Percentiles rank a stretch among this genome's conserved stretches.
These are phyloP conservation scores for Stephania cephalantha DNA, from an alignment of 164 flowering plant species.

Conservation along the genomic window DNA sequence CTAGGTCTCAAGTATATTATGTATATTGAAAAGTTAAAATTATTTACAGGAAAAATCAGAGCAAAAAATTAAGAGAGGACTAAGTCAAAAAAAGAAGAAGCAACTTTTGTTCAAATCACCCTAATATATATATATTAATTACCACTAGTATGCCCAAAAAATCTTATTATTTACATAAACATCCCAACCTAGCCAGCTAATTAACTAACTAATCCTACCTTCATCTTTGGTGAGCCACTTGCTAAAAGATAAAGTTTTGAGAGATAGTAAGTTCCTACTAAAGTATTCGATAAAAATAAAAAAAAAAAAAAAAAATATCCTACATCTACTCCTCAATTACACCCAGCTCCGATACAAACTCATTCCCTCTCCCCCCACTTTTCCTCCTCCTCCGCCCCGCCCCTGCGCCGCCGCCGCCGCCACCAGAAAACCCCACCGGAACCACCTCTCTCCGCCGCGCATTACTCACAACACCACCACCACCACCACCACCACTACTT, in stretches of 20 bases:
- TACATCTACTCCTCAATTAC: slow-evolving; percentile 26
- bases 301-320: too few species aligned
- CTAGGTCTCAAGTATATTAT: too few species aligned
- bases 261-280: too few species aligned
- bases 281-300: too few species aligned
- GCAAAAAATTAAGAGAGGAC: too few species aligned
- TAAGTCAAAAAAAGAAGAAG: too few species aligned
- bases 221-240: too few species aligned
- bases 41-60: too few species aligned
- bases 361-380: slow-evolving; percentile 16
- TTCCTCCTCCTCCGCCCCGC: slow-evolving; percentile 8
- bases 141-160: background rate
- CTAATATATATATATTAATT: background rate
- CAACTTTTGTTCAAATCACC: background rate
- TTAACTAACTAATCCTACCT: too few species aligned
- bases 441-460: slow-evolving; percentile 7
- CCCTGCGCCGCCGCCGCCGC: slow-evolving; percentile 8
- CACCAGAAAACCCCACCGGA: slow-evolving; percentile 2
- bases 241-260: too few species aligned
- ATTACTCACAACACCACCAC: background rate
- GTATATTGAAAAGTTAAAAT: too few species aligned
- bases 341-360: slow-evolving; percentile 18
- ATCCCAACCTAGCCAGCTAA: background rate
- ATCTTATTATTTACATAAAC: background rate
- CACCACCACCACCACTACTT: background rate